Evolutionary conservation across 805 yeast genomes (phyloP), one percentile per base, ranked within the genome.

Genomic region (Crinitomyces ghanaensis): DNA sequence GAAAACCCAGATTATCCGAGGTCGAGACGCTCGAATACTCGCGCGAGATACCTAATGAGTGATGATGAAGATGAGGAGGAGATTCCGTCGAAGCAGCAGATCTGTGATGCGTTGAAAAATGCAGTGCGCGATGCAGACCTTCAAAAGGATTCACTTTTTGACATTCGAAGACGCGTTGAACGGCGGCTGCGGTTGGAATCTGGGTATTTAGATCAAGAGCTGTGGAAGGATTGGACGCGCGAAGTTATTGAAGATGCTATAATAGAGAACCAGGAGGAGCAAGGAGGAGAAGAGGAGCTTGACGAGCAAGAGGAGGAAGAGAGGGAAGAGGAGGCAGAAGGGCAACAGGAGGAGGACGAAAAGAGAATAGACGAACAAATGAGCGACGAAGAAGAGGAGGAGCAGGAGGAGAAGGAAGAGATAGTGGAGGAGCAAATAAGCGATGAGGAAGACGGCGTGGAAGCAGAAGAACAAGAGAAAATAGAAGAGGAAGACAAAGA

Each of bases 81-180:
- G n/a, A n/a, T n/a, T n/a, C n/a, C n/a, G n/a, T n/a, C n/a, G n/a
- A n/a, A n/a, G n/a, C n/a, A n/a, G n/a, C n/a, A n/a, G n/a, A n/a
- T n/a, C n/a, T n/a, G n/a, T n/a, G n/a, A n/a, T n/a, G n/a, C n/a
- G n/a, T n/a, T n/a, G n/a, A n/a, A n/a, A n/a, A n/a, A n/a, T n/a
- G n/a, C n/a, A n/a, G 39, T 47, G 3, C 26, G 25, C 11, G 17
- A 27, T 15, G 49, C 48, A 2, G 49, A 44, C 28, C 27, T 46
- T 12, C 44, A 43, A 2, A 34, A 33, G 7, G 41, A 40, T n/a
- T 41, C 48, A 7, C 27, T 45, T 19, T 33, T 29, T 22, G 16
- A 34, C 7, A 43, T 46, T 9, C 34, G 48, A 22, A 15, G 24
- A 9, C 29, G 24, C 11, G 51, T 46, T 14, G 39, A 29, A 20